A percentile compares a stretch with the other conserved stretches of the same genome.
Conservation (phyloP, 306 rosid species). For the Herpetospermum pedunculosum region DNA sequence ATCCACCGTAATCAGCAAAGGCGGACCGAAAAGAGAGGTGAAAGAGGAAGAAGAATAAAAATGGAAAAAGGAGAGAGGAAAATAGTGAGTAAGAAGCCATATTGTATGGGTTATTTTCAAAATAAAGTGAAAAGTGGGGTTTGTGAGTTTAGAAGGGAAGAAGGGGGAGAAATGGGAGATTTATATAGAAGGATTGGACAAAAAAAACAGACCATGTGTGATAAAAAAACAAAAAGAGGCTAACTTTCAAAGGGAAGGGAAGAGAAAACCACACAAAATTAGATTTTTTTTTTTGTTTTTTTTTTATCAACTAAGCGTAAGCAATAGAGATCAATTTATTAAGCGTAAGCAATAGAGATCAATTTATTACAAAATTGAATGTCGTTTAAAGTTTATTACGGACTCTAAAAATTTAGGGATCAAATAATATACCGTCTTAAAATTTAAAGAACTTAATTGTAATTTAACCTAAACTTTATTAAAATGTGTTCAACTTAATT, state of each 20-base stretch:
- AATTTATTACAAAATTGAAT: too few species aligned
- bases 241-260: too few species aligned
- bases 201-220: conserved; percentile 5
- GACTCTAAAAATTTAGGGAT: too few species aligned
- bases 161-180: conserved; percentile 12
- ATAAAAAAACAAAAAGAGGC: neutral
- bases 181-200: conserved; percentile 41
- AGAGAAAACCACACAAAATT: neutral
- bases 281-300: neutral
- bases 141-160: conserved; percentile 1
- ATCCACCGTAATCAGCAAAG: conserved; percentile 56
- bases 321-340: too few species aligned
- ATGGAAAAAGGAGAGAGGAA: conserved; percentile 28
- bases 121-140: neutral
- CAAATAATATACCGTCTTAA: too few species aligned
- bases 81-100: conserved; percentile 21
- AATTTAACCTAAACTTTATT: too few species aligned
- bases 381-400: too few species aligned
- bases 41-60: conserved; percentile 31
- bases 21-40: conserved; percentile 30
- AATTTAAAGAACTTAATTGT: too few species aligned
- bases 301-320: too few species aligned
- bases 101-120: neutral
- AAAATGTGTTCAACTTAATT: too few species aligned
- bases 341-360: too few species aligned